Base-by-base conservation (phyloP, 495 filamentous ascomycete species). In the Xylaria curta region DNA sequence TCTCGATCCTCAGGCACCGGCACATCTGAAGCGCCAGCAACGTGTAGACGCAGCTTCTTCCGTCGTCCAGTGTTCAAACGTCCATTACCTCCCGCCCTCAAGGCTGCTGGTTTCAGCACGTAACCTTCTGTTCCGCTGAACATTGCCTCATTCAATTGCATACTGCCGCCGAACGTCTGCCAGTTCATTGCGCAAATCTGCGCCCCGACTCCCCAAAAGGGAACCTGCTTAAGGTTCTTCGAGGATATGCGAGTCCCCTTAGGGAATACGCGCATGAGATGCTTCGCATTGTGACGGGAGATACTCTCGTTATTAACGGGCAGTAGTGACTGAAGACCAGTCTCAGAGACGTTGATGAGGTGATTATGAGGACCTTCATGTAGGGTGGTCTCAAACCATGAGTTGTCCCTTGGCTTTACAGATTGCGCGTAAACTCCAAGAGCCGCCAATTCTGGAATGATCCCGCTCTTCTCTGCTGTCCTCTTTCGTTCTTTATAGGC, bases 131-230 rank as follows among this genome's bases (percentile, higher is more conserved):
- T 84, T 6, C 84, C 85, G 42, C 79, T 81, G 66, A 89, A 88
- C 8, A 89, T 76, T 0, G 87, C 87, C 67, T 88, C 86, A 70
- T 89, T 88, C 62, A 89, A 76, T 76, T 88, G 86, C 81, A 86
- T 84, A 66, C 81, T 79, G 0, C 80, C 82, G 33, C 83, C 85
- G 54, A 87, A 89, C 0, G 85, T 87, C 73, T 88, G 87, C 87
- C 87, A 89, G 74, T 88, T 88, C 66, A 88, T 79, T 13, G 87
- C 87, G 74, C 82, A 85, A 33, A 89, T 85, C 74, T 89, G 87
- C 0, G 85, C 85, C 4, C 86, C 87, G 28, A 88, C 33, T 0
- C 78, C 85, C 87, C 87, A 89, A 75, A 86, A 88, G 5, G 81
- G 80, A 0, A 84, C 76, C 0, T 84, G 87, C 24, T 81, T 79